phyloP scores from a whole-genome alignment of 352 stramenopile genomes.

The Thalassiosira mediterranea region DNA sequence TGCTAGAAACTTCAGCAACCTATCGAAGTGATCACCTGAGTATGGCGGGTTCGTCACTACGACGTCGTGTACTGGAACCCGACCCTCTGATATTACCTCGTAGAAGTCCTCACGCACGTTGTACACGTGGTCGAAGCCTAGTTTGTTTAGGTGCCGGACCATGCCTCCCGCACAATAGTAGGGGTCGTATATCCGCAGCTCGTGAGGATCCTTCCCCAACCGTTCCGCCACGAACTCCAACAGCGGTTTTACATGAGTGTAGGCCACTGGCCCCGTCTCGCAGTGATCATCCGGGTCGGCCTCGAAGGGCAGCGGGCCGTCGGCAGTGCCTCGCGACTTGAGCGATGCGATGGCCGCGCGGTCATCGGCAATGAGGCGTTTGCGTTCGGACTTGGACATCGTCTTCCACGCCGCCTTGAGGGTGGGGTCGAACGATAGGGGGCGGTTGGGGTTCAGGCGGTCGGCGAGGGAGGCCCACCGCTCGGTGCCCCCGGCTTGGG shows the following conservation, averaged over 20 bases:
- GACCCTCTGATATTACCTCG: conserved; percentile 29
- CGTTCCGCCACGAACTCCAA: conserved; percentile 20
- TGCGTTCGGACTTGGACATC: conserved; percentile 25
- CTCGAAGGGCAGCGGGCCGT: conserved; percentile 17
- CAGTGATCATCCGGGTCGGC: conserved; percentile 44
- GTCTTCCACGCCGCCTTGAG: conserved; percentile 27
- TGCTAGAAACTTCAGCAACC: conserved; percentile 28
- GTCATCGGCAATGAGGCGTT: conserved; percentile 19
- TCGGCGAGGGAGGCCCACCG: conserved; percentile 26
- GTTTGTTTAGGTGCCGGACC: conserved; percentile 46
- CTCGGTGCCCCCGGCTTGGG: conserved; percentile 1
- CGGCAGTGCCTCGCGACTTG: conserved; percentile 6
- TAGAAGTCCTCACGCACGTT: conserved; percentile 82
- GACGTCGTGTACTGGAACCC: conserved; percentile 66
- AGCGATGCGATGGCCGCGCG: conserved; percentile 2
- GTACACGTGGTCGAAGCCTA: conserved; percentile 74
- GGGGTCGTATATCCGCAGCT: conserved; percentile 67
- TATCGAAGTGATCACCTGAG: conserved; percentile 70
- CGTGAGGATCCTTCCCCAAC: neutral
- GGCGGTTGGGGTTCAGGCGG: conserved; percentile 23
- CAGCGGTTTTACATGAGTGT: conserved; percentile 28
- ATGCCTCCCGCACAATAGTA: conserved; percentile 80
- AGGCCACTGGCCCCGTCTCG: conserved; percentile 37
- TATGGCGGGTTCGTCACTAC: conserved; percentile 84
- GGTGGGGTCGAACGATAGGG: conserved; percentile 22